Evolutionary conservation across 345 rosid species (phyloP).

Genomic region (Eutrema japonicum): DNA sequence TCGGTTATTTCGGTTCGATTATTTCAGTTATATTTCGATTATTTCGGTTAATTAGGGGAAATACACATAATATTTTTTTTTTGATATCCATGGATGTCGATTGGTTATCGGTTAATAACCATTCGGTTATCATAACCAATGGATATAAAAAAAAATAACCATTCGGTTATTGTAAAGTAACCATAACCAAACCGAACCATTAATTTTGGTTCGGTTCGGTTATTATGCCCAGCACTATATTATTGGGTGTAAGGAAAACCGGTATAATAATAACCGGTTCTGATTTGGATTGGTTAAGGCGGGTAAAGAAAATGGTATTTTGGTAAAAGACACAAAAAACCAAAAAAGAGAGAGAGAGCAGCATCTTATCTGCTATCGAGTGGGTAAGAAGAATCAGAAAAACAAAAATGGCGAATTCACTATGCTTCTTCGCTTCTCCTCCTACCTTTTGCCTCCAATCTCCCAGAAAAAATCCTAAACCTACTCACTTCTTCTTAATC

Average conservation of each 20-base stretch:
- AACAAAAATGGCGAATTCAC: constrained; percentile 38
- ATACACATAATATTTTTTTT: too few species aligned
- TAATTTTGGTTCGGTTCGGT: too few species aligned
- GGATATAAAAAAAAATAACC: too few species aligned
- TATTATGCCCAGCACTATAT: too few species aligned
- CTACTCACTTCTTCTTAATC: constrained; percentile 31
- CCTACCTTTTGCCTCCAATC: constrained; percentile 34
- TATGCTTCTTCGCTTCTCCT: constrained; percentile 43
- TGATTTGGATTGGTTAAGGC: constrained; percentile 13
- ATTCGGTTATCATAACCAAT: too few species aligned
- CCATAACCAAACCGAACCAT: too few species aligned
- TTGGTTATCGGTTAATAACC: too few species aligned
- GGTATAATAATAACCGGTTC: constrained; percentile 11
- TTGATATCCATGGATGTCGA: too few species aligned
- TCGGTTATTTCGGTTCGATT: too few species aligned
- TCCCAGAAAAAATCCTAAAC: constrained; percentile 24
- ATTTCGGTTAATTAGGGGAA: too few species aligned
- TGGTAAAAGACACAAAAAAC: constrained; percentile 11
- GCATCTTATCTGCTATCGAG: constrained; percentile 43
- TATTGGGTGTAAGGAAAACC: constrained; percentile 7
- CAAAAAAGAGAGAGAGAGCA: not conserved
- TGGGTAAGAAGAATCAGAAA: constrained; percentile 44
- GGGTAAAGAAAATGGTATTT: constrained; percentile 22
- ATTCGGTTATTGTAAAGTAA: too few species aligned
- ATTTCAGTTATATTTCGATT: too few species aligned